A percentile compares a stretch with the other conserved stretches of the same genome.
phyloP scores from a whole-genome alignment of 1,284 basidiomycete species.

The Gomphus bonarii region DNA sequence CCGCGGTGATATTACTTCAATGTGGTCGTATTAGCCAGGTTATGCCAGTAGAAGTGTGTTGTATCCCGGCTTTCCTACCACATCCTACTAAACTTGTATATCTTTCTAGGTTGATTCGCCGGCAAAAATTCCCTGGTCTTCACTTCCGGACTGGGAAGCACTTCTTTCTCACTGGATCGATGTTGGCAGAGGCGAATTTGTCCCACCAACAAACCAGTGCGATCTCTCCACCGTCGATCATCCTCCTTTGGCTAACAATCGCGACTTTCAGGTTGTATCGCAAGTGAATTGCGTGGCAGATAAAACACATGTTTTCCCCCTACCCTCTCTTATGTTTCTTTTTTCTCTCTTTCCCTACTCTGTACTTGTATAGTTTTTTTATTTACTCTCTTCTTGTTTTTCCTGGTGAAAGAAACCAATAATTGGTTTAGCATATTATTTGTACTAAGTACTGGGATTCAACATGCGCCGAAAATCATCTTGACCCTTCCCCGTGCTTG shows the following conservation, averaged over 20 bases:
- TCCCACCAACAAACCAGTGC: conserved; percentile 3
- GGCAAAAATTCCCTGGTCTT: conserved; percentile 9
- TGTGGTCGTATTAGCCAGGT: conserved; percentile 65
- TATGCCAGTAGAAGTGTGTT: conserved; percentile 63
- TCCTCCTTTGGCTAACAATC: not conserved
- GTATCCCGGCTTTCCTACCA: not conserved
- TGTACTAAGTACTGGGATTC: conserved; percentile 4
- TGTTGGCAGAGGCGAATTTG: conserved; percentile 5
- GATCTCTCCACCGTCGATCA: not conserved
- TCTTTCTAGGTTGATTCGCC: conserved; percentile 8
- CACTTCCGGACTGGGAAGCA: conserved; percentile 8
- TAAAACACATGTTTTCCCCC: not conserved
- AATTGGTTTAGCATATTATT: not conserved
- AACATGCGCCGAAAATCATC: conserved; percentile 78
- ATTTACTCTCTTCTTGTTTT: not conserved
- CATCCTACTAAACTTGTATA: not conserved
- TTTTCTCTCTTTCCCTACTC: not conserved
- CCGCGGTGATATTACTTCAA: conserved; percentile 61
- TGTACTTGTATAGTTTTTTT: not conserved
- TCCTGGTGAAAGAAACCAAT: not conserved
- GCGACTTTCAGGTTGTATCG: not conserved
- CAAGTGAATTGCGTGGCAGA: not conserved
- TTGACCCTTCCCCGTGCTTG: conserved; percentile 41
- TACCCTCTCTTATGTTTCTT: not conserved
- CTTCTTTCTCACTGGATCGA: conserved; percentile 10